Base-by-base conservation (phyloP, 2,329 filamentous ascomycete species). In the Trichoderma atroviride region DNA sequence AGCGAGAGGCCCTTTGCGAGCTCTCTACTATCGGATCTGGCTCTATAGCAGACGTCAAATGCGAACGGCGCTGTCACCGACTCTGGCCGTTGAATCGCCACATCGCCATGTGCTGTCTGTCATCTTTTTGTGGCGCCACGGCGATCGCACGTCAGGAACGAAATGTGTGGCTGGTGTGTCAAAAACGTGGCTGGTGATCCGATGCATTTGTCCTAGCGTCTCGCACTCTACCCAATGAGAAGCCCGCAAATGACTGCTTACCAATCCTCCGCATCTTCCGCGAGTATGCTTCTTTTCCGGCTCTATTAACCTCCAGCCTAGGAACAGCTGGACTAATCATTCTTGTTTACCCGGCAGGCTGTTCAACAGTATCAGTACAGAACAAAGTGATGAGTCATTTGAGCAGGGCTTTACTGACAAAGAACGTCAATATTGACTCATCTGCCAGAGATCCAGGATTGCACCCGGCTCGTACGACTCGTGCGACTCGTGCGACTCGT, bases 61-160 rank as follows among this genome's bases (percentile, higher is more conserved):
- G 61, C 65, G 37, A 61, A 40, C 63, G 63, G 37, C 52, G 55
- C 66, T 57, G 47, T 62, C 58, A 35, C 22, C 47, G 50, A 69
- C 53, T 9, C 37, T 59, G 35, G 53, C 29, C 57, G 65, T 43
- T 19, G 16, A 33, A 68, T 61, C 61, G 52, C 61, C 61, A 65
- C 43, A 53, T 65, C 35, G 29, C 59, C 60, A 27, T 63, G n/a
- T 56, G 61, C 24, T 52, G 52, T 64, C 61, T 69, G 61, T 69
- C 68, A 69, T 69, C 60, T 69, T 50, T 69, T 69, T 61, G 60
- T 47, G 22, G 68, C 68, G 68, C 68, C 68, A 69, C 68, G 59
- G 31, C n/a, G 24, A 52, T n/a, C 16, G 27, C 33, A 50, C n/a
- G 47, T 50, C 47, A 24, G 47, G 40, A 14, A 37, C 24, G 29